Evolutionary conservation across 768 basidiomycete genomes (phyloP), one percentile per base, ranked within the genome.

Genomic region (Tubosaeta sp.): DNA sequence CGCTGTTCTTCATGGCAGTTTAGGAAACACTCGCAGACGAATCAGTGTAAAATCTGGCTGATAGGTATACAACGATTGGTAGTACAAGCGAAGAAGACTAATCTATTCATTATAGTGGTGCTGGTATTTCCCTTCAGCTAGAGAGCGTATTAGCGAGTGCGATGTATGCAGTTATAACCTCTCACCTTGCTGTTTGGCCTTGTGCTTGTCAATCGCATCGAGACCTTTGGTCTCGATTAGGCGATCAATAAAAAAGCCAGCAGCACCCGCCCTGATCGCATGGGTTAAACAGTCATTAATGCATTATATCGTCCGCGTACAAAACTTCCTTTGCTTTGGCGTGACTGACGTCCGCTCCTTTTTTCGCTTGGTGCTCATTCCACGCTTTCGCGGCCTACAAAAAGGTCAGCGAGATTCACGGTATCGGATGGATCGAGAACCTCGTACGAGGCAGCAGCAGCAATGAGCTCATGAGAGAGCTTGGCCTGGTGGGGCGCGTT

Each of bases 371-470:
- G 66, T 88, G 86, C 6, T 80, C 56, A 56, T 87, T 75, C 61
- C 79, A 87, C 2, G 80, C 76, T 63, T 84, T 86, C 42, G 76
- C 76, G 50, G 85, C 85, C 83, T 82, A 52, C 12, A n/a, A 27
- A 27, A 36, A 13, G 39, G 29, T 57, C 29, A 53, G 44, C 3
- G 31, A 18, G 18, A n/a, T 6, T 14, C 21, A 8, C 46, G 18
- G 35, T 4, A 30, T 13, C 38, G 22, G 22, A 4, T 6, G 18
- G 14, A 25, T 1, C 16, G 44, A 67, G 12, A 31, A 80, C 83
- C 75, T 81, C 83, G 66, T 75, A 87, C 25, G 82, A 67, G 6
- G 84, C 85, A 40, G 86, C 86, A 36, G 69, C 84, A 42, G 82
- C 81, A 54, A 88, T 75, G 38, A 87, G 63, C 68, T 88, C 81